phyloP scores from a whole-genome alignment of 2,329 filamentous ascomycete species.

The Teratosphaeria destructans region DNA sequence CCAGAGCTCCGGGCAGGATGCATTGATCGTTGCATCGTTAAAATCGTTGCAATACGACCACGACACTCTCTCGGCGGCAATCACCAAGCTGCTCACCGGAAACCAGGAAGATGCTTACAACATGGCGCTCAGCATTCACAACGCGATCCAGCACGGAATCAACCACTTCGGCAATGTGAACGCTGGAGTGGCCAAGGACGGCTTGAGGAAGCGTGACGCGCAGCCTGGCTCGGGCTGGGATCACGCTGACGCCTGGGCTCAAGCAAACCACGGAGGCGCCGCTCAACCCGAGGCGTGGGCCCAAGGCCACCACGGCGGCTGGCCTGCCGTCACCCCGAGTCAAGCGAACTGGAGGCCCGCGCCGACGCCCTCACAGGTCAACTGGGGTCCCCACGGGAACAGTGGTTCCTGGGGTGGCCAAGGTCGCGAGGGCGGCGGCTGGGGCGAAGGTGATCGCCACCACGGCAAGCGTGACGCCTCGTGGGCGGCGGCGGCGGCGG shows the following conservation, averaged over 20 bases:
- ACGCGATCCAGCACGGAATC: background rate
- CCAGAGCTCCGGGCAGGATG: background rate
- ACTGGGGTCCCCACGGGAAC: background rate
- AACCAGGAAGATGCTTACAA: background rate
- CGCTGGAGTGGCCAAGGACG: background rate
- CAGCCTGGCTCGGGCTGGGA: background rate
- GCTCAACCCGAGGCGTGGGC: background rate
- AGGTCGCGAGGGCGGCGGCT: background rate
- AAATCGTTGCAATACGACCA: background rate
- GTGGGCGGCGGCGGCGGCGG: background rate
- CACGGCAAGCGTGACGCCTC: background rate
- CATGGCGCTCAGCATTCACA: background rate
- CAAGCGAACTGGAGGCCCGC: background rate
- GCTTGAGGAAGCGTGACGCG: background rate
- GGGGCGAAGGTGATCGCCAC: background rate
- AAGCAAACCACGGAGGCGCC: background rate
- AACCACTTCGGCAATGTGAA: background rate
- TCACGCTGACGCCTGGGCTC: background rate
- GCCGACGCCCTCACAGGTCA: background rate
- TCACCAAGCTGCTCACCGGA: background rate
- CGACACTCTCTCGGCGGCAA: background rate
- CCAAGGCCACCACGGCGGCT: background rate
- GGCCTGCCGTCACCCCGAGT: background rate
- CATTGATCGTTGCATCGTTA: background rate
- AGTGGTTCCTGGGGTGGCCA: background rate